These are phyloP conservation scores for Xylariaceae sp. DNA, from an alignment of 2,329 filamentous ascomycete genomes.

Conservation along the genomic window DNA sequence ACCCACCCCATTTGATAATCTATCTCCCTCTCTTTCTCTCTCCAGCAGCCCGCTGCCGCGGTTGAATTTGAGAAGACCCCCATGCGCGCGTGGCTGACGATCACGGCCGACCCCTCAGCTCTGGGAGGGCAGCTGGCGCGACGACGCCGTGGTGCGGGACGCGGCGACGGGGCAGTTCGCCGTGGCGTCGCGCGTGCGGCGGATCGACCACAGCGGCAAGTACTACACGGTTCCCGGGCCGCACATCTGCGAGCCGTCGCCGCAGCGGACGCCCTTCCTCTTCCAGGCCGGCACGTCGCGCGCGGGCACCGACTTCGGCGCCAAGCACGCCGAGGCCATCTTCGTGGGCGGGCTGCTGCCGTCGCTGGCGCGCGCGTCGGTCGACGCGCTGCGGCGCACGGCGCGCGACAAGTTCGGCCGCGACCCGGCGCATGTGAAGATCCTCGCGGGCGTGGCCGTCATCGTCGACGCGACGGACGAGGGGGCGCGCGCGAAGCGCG, in stretches of 20 bases:
- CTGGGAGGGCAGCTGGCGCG: constrained; percentile 47
- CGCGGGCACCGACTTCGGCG: constrained; percentile 48
- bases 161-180: constrained; percentile 47
- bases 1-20: no score
- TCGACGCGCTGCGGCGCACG: constrained; percentile 43
- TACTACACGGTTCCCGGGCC: constrained; percentile 39
- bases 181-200: constrained; percentile 47
- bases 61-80: no score
- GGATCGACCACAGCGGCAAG: constrained; percentile 52
- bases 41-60: no score
- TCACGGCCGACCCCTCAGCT: no score
- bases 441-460: constrained; percentile 41
- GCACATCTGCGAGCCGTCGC: constrained; percentile 45
- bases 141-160: constrained; percentile 48
- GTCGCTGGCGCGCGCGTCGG: constrained; percentile 38
- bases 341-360: constrained; percentile 50
- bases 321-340: constrained; percentile 51
- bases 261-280: constrained; percentile 48
- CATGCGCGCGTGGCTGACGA: no score
- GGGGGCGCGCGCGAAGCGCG: constrained; percentile 43
- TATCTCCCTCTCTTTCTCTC: no score
- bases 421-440: constrained; percentile 47
- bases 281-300: constrained; percentile 53
- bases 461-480: constrained; percentile 42
- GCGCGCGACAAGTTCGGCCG: constrained; percentile 43